phyloP scores from a whole-genome alignment of 768 basidiomycete genomes.

The Leccinum boreale region DNA sequence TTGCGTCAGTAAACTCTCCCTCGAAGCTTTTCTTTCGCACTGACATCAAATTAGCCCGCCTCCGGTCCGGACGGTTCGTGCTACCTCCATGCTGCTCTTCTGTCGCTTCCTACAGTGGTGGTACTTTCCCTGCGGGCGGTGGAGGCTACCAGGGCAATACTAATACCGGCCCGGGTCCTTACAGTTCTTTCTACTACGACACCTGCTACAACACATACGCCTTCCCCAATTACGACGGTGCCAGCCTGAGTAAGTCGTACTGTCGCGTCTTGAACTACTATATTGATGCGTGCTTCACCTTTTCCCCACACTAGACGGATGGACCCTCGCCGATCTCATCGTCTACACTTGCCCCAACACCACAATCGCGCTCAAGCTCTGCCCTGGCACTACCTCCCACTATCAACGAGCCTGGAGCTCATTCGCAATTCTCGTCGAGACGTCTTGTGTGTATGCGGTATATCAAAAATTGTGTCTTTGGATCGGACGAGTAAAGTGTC shows the following conservation, averaged over 20 bases:
- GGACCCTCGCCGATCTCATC: slow-evolving; percentile 25
- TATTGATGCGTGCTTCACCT: neutral
- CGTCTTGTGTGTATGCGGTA: neutral
- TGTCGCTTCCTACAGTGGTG: slow-evolving; percentile 18
- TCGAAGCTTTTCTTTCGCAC: neutral
- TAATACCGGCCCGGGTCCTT: slow-evolving; percentile 22
- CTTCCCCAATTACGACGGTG: slow-evolving; percentile 32
- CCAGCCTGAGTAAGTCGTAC: slow-evolving; percentile 13
- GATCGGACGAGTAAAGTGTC: neutral
- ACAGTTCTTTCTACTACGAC: slow-evolving; percentile 29
- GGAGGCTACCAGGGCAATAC: slow-evolving; percentile 27
- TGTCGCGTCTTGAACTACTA: neutral
- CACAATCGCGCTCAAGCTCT: slow-evolving; percentile 28
- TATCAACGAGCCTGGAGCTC: neutral
- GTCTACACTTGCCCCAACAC: slow-evolving; percentile 28
- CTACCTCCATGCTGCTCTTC: slow-evolving; percentile 31
- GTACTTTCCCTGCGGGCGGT: slow-evolving; percentile 24
- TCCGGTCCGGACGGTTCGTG: slow-evolving; percentile 24
- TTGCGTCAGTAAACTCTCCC: slow-evolving; percentile 21
- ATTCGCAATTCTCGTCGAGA: neutral
- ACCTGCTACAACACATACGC: slow-evolving; percentile 31
- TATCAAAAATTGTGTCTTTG: neutral
- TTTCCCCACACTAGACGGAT: slow-evolving; percentile 15
- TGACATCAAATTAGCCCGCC: slow-evolving; percentile 21
- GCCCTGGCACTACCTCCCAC: slow-evolving; percentile 11